Base-by-base conservation (phyloP, 75 land plant species). In the Chamaecyparis obtusa region DNA sequence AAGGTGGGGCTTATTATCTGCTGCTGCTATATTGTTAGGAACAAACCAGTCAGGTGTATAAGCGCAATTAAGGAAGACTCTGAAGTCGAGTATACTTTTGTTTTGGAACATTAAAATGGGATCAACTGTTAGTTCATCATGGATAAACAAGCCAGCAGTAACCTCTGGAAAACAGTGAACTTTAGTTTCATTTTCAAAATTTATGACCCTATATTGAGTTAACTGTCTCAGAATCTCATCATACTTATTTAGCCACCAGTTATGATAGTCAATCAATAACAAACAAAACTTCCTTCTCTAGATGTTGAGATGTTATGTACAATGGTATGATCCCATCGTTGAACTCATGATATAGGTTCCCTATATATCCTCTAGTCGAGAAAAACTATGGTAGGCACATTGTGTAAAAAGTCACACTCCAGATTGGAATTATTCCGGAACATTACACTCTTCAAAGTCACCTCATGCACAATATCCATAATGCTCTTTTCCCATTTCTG, bases 121-220 rank as follows among this genome's bases (percentile, higher is more conserved):
- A 60, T 94, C 87, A 43, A 97, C 88, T 49, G 91, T 48, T 84
- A 95, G 92, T 81, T 94, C 94, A 33, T 86, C 95, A 76, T 97
- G 96, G 86, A 93, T 90, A 32, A 87, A 89, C 30, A 97, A 87
- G 86, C 99, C 99, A 82, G 91, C 99, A 84, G 90, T 92, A 46
- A 92, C 91, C 41, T 92, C 91, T 0, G 93, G 90, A 86, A 94
- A 94, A 78, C 93, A 94, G 86, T 94, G 95, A 17, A 88, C 87
- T 43, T 85, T 16, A 48, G 48, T 91, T 43, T 88, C 91, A 27
- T 87, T 84, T 21, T 88, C 86, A 51, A 94, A 84, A 88, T 88
- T 86, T n/a, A 94, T 79, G 64, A 92, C 83, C n/a, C 87, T 87
- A 72, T 92, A 87, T 30, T 83, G 74, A 5, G 88, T 88, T 56